phyloP scores from a whole-genome alignment of 2,329 filamentous ascomycete species.

The Exophiala sp. region DNA sequence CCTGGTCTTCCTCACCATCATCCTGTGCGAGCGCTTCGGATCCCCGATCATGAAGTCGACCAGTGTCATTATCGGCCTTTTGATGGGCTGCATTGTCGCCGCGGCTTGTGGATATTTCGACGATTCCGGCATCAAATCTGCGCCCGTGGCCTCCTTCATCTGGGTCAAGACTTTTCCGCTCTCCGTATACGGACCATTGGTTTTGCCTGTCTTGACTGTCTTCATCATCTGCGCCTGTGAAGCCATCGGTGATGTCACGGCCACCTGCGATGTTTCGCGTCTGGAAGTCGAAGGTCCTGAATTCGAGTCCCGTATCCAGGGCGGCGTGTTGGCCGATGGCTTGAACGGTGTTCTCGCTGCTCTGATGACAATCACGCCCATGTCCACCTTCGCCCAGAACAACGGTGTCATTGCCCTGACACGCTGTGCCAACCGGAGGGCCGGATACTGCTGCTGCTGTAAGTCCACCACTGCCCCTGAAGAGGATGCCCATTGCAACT shows the following conservation, averaged over 20 bases:
- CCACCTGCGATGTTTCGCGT: constrained; percentile 60
- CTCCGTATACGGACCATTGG: constrained; percentile 59
- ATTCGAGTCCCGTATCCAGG: constrained; percentile 65
- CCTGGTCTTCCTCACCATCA: constrained; percentile 61
- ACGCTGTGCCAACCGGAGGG: constrained; percentile 61
- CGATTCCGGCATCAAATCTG: constrained; percentile 51
- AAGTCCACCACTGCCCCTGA: constrained; percentile 1
- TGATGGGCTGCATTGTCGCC: constrained; percentile 62
- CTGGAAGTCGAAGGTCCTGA: constrained; percentile 58
- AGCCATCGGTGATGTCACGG: constrained; percentile 61
- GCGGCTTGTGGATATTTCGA: constrained; percentile 62
- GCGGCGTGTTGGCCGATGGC: constrained; percentile 61
- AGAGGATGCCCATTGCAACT: not conserved
- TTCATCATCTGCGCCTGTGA: constrained; percentile 63
- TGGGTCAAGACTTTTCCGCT: constrained; percentile 66
- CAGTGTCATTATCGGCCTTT: constrained; percentile 58
- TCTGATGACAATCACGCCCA: constrained; percentile 61
- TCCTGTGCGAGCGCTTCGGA: constrained; percentile 63
- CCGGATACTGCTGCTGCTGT: constrained; percentile 57
- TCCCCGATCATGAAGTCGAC: constrained; percentile 65
- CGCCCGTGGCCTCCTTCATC: constrained; percentile 61
- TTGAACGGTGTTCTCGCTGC: constrained; percentile 59
- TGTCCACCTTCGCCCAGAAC: constrained; percentile 64
- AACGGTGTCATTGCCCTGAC: constrained; percentile 65
- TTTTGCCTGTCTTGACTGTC: constrained; percentile 54